Evolutionary conservation across 148 eudicot species (phyloP), one percentile per base, ranked within the genome.

Genomic region (Fagopyrum tataricum): DNA sequence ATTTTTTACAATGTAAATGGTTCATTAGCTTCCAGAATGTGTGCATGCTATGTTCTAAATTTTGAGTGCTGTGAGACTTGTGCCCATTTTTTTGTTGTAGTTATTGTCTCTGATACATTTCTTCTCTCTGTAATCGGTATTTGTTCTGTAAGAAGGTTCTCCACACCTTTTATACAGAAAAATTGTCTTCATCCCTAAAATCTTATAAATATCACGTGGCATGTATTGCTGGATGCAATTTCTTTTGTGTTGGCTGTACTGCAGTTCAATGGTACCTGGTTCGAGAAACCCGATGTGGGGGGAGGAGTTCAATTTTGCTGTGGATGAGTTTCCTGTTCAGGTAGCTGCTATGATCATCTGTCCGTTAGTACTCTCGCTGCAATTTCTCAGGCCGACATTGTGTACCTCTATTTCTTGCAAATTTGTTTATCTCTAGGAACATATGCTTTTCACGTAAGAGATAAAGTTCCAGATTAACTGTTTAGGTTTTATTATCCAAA

Each of bases 241-340:
- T 18, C 21, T 6, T 14, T 44, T 73, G 5, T 74, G 42, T 23
- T 74, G 40, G 74, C 78, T 43, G 21, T 41, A 41, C 55, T 83
- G 84, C 87, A 94, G 98, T 74, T 94, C 98, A 53, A 91, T 94
- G 97, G 85, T 94, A 81, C 97, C 97, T 83, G 90, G 97, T 71
- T 91, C 98, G 77, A 90, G 95, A 88, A 94, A 91, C 76, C 97
- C 98, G 20, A 89, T 91, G 97, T 94, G 98, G 98, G 97, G 97
- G 44, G 98, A 94, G 82, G 97, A 87, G 81, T 94, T 94, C 80
- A 88, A 85, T 79, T 94, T 94, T 82, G 76, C 84, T 79, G 96
- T 88, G 41, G 90, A 89, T 74, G 88, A 86, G 77, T 88, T 94
- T 76, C 98, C 98, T 67, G 85, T 87, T 7, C 84, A 89, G 98